These are phyloP conservation scores for Omphalotus olearius DNA, from an alignment of 1,284 basidiomycete genomes.

Conservation along the genomic window DNA sequence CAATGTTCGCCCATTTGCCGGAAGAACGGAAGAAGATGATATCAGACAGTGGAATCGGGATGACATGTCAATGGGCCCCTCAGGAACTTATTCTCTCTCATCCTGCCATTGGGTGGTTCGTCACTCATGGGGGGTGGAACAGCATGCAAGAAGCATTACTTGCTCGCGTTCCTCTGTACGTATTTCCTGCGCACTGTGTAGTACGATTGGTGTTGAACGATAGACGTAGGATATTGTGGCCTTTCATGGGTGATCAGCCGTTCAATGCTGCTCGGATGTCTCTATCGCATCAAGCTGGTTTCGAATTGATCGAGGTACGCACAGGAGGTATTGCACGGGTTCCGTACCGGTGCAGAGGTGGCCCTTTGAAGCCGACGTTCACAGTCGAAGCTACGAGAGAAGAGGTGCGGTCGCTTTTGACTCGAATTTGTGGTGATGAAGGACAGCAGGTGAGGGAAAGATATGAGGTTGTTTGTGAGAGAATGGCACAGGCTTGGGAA, in stretches of 20 bases:
- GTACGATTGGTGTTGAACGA: not conserved
- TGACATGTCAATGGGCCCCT: not conserved
- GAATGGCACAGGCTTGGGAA: not conserved
- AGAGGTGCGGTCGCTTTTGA: not conserved
- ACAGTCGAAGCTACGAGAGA: conserved; percentile 3
- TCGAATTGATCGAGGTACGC: not conserved
- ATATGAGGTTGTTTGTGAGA: not conserved
- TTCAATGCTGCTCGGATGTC: not conserved
- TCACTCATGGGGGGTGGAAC: not conserved
- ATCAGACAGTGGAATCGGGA: not conserved
- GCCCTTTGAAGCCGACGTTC: not conserved
- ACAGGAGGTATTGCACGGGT: not conserved
- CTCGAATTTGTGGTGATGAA: not conserved
- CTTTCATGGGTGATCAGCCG: not conserved
- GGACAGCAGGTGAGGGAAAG: not conserved
- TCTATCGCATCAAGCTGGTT: not conserved
- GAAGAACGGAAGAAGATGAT: not conserved
- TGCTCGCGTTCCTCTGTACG: not conserved
- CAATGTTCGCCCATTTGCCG: not conserved
- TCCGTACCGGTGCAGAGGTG: not conserved
- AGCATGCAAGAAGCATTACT: not conserved
- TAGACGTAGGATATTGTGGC: not conserved
- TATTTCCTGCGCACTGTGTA: not conserved
- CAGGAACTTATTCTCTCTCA: not conserved
- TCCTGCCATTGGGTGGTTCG: not conserved